Conservation (phyloP, 2,329 filamentous ascomycete genomes). For the Diplocarpon mali region DNA sequence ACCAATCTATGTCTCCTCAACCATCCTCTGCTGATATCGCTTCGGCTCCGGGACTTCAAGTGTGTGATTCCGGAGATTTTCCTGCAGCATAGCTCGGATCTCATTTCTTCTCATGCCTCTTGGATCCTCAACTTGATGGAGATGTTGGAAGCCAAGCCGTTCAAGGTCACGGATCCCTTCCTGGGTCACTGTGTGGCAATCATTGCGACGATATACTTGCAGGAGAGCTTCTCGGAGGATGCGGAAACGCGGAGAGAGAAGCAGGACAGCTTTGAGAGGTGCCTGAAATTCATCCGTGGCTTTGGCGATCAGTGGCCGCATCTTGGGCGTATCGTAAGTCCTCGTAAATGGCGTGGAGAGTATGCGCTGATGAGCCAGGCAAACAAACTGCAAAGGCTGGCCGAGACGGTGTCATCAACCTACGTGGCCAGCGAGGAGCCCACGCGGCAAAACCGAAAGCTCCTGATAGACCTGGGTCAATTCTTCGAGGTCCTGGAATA, state of each 20-base stretch:
- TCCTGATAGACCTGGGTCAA: conserved; percentile 34
- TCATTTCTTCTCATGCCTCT: conserved; percentile 38
- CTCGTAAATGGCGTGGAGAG: background rate
- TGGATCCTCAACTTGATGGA: conserved; percentile 44
- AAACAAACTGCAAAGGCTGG: conserved; percentile 32
- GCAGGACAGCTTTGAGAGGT: conserved; percentile 33
- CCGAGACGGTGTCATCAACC: conserved; percentile 34
- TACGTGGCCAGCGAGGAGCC: conserved; percentile 27
- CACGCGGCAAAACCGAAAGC: conserved; percentile 25
- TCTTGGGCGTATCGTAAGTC: conserved; percentile 32
- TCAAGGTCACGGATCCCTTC: conserved; percentile 36
- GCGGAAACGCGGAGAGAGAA: conserved; percentile 30
- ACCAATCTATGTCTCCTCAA: conserved; percentile 42
- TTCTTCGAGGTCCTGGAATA: conserved; percentile 40
- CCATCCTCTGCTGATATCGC: conserved; percentile 41
- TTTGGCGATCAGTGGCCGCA: conserved; percentile 35
- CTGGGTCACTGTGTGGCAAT: conserved; percentile 39
- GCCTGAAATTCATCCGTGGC: conserved; percentile 32
- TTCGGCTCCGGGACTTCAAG: conserved; percentile 40
- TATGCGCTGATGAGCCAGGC: conserved; percentile 25
- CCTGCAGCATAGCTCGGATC: conserved; percentile 40
- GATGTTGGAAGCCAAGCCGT: conserved; percentile 33
- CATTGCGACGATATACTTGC: conserved; percentile 42
- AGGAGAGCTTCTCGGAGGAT: conserved; percentile 37
- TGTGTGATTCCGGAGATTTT: conserved; percentile 43